These are phyloP conservation scores for Wickerhamomyces xylosicus DNA, from an alignment of 805 yeast species.

Conservation along the genomic window DNA sequence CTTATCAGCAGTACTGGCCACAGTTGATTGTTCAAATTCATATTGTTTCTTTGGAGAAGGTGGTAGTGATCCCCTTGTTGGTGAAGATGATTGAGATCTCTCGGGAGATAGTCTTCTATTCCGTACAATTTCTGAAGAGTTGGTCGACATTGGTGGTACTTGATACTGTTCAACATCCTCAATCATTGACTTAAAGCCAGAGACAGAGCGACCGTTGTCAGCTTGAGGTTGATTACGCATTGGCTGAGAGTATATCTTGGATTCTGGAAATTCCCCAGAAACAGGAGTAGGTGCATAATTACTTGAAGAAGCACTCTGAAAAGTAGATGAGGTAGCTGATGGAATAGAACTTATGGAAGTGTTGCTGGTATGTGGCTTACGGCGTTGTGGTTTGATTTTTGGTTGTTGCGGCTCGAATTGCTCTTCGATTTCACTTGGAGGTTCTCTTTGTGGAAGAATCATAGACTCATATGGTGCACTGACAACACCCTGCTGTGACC, in stretches of 20 bases:
- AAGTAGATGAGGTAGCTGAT: background rate
- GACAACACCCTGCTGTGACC: too few relatives aligned
- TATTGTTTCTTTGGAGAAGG: background rate
- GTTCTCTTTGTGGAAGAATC: too few relatives aligned
- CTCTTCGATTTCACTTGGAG: too few relatives aligned
- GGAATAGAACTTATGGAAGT: too few relatives aligned
- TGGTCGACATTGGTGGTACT: background rate
- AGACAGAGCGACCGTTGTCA: background rate
- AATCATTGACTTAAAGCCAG: conserved; percentile 2
- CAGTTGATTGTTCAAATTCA: too few relatives aligned
- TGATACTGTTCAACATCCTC: conserved; percentile 6
- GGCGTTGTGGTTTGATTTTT: background rate
- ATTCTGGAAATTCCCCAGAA: too few relatives aligned
- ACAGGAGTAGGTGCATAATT: background rate
- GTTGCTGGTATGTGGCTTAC: too few relatives aligned
- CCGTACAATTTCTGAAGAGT: background rate
- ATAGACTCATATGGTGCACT: too few relatives aligned
- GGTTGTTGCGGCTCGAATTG: conserved; percentile 6
- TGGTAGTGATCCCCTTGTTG: background rate
- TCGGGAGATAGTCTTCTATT: background rate
- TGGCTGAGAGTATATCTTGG: conserved; percentile 1
- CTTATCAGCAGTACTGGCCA: background rate
- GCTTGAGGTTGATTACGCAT: background rate
- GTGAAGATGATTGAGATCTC: background rate
- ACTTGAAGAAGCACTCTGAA: background rate